Base-by-base conservation (phyloP, 2,329 filamentous ascomycete species). In the Ciborinia camelliae region DNA sequence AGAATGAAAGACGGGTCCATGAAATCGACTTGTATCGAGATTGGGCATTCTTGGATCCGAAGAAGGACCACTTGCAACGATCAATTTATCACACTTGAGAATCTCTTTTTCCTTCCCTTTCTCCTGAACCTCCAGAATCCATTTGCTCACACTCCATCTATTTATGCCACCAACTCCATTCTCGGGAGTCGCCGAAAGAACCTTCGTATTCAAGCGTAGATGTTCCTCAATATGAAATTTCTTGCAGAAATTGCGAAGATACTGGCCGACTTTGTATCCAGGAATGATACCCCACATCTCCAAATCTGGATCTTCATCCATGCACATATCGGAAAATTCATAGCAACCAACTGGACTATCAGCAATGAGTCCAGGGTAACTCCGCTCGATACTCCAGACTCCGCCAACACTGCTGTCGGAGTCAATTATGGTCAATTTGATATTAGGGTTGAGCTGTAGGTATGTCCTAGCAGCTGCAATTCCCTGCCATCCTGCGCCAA, bases 311-410 rank as follows among this genome's bases (percentile, higher is more conserved):
- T 63, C 61, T n/a, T 63, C 61, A 14, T 63, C 61, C 68, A 69
- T 69, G 14, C 88, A 86, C 67, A 90, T 90, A 70, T 91, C 90
- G 0, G 86, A 86, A 71, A 84, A 92, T 74, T 92, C 88, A 69
- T 87, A 90, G 0, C 85, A 88, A 1, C 89, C 89, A 18, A 86
- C 75, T 72, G 90, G 82, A 71, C 91, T 92, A 76, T 92, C 92
- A 62, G 84, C 86, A 69, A 86, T 88, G 51, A 93, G 80, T 1
- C 84, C 86, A 0, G 86, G 83, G 73, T 92, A 89, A 1, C 90
- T 75, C 1, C 88, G 82, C 47, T 88, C 79, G 64, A 84, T 79
- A 23, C 86, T 83, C 90, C 89, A 92, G 12, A 87, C 86, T 3
- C 90, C 90, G 0, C 90, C 90, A 5, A 87, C 71, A 0, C 82